Evolutionary conservation across 768 basidiomycete species (phyloP), one percentile per base, ranked within the genome.

Genomic region (Lentinula sp.): DNA sequence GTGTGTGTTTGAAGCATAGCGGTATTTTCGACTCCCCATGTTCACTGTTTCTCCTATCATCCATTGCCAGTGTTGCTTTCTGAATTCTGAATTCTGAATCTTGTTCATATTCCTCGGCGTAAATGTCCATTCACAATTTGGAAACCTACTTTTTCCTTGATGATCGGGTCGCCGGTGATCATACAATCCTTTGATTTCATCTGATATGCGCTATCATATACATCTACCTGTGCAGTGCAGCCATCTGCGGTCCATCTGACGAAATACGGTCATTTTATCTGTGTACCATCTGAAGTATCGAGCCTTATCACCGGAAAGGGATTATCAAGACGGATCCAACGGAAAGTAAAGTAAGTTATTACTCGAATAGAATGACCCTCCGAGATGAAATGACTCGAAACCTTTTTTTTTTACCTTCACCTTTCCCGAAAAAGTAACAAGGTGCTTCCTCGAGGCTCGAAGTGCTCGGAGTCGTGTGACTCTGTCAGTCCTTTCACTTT

Each of bases 251-350:
- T 6, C 98, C n/a, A 98, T 72, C 77, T 97, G 62, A 99, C 97
- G 1, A 98, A 99, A 76, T 98, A 98, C 70, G 97, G 98, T 71
- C n/a, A n/a, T n/a, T n/a, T n/a, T n/a, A n/a, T n/a, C n/a, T n/a
- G n/a, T n/a, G n/a, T n/a, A n/a, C n/a, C n/a, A n/a, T n/a, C n/a
- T n/a, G n/a, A n/a, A n/a, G n/a, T n/a, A n/a, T n/a, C n/a, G n/a
- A n/a, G n/a, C n/a, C n/a, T n/a, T n/a, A n/a, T n/a, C n/a, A n/a
- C n/a, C n/a, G n/a, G n/a, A n/a, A n/a, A n/a, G n/a, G n/a, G n/a
- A n/a, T n/a, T n/a, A n/a, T n/a, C n/a, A n/a, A n/a, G n/a, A 28
- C 28, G 28, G 28, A 28, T 28, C 28, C 28, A 28, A 28, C 28
- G 28, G 28, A 23, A n/a, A n/a, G n/a, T n/a, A 61, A 99, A 97